Evolutionary conservation across 345 rosid genomes (phyloP), one percentile per base, ranked within the genome.

Genomic region (Laguncularia racemosa): DNA sequence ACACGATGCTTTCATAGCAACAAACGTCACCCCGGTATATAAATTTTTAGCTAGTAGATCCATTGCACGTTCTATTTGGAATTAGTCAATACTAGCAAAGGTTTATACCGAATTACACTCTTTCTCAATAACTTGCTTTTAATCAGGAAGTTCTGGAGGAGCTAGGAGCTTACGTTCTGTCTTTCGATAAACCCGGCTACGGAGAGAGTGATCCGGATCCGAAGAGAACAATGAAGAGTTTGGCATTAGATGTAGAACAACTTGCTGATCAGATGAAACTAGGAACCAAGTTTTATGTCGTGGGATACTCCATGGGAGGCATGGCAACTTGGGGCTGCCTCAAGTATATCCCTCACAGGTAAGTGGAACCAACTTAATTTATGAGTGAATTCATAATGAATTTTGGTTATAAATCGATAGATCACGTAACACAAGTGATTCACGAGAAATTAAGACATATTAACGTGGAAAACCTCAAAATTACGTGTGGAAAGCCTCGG

Each of bases 291-390:
- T 80, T 82, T 63, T 83, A 73, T 62, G 66, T 78, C 2, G 58
- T 73, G 16, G 89, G 89, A 12, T 67, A 51, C 50, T 85, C 89
- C 12, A 85, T 85, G 80, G 89, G 86, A 13, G 86, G 85, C 53
- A 69, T 71, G 61, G 59, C 65, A 0, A 23, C 73, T 16, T 78
- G 93, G 86, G 75, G 79, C 18, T 75, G 84, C 56, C 84, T 85
- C 58, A 85, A 77, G 60, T 82, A 83, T 73, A 85, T 83, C 23
- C 86, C 86, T 73, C 84, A 83, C 58, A 82, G 84, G 91, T 82
- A 71, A 49, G 40, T 33, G 40, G 9, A 33, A 23, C n/a, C n/a
- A n/a, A n/a, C n/a, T n/a, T n/a, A n/a, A n/a, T n/a, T n/a, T n/a
- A n/a, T n/a, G n/a, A n/a, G n/a, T n/a, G n/a, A n/a, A n/a, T n/a